phyloP scores from a whole-genome alignment of 345 rosid species.

The Brassica napus region DNA sequence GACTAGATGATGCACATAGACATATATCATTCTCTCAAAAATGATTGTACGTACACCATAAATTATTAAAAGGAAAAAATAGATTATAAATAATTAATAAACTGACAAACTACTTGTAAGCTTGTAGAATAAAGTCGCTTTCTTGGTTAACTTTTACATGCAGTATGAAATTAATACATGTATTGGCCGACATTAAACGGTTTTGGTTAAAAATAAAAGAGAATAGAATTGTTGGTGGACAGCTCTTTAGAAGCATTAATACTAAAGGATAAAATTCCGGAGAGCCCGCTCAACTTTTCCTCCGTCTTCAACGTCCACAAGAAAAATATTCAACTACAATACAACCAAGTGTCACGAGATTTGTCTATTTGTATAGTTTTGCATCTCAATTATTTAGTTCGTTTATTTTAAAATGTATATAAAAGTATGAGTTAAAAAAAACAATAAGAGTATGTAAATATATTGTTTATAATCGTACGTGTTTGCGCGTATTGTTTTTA shows the following conservation, averaged over 20 bases:
- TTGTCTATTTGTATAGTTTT: slow-evolving; percentile 41
- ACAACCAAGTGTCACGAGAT: slow-evolving; percentile 83
- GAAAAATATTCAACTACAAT: slow-evolving; percentile 47
- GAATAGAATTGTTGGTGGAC: slow-evolving; percentile 15
- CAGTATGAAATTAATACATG: neutral
- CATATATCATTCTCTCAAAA: neutral
- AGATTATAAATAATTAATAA: slow-evolving; percentile 13
- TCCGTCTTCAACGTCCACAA: slow-evolving; percentile 47
- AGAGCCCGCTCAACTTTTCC: slow-evolving; percentile 27
- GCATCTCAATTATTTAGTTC: slow-evolving; percentile 34
- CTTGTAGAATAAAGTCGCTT: slow-evolving; percentile 31
- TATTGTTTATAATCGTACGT: neutral
- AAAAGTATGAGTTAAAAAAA: neutral
- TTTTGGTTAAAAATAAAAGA: neutral
- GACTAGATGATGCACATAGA: neutral
- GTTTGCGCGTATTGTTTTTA: neutral
- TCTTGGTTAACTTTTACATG: slow-evolving; percentile 20
- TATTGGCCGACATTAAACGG: slow-evolving; percentile 37
- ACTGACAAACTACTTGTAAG: slow-evolving; percentile 18
- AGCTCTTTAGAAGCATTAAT: slow-evolving; percentile 26
- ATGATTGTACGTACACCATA: neutral
- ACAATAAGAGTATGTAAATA: neutral
- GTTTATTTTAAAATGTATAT: neutral
- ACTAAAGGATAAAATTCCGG: slow-evolving; percentile 18
- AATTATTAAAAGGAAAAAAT: neutral